Conservation (phyloP, 202 grass and related monocot species). For the Carex arenaria region DNA sequence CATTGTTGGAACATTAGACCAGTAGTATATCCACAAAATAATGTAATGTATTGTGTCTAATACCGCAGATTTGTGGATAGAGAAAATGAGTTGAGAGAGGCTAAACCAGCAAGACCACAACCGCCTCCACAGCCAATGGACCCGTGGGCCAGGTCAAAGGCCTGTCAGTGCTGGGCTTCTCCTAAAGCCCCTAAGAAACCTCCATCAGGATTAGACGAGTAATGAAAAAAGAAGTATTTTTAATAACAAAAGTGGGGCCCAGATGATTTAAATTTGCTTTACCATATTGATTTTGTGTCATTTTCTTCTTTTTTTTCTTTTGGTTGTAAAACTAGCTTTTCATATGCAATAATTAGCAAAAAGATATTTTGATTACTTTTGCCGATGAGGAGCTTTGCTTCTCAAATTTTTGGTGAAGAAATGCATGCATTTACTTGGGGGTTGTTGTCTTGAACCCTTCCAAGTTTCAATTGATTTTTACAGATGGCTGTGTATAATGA, state of each 20-base stretch:
- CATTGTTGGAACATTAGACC: background rate
- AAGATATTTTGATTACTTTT: background rate
- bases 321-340: conserved; percentile 7
- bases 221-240: conserved; percentile 25
- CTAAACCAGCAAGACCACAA: conserved; percentile 56
- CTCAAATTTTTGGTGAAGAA: background rate
- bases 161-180: conserved; percentile 57
- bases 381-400: background rate
- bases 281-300: background rate
- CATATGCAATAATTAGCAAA: background rate
- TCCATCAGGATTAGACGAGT: conserved; percentile 37
- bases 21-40: background rate
- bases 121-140: conserved; percentile 61
- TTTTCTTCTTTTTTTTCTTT: background rate
- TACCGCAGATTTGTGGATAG: conserved; percentile 75
- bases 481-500: background rate
- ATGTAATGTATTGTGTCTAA: background rate
- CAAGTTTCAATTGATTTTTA: background rate
- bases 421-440: background rate
- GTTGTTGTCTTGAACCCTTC: background rate
- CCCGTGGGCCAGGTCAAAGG: conserved; percentile 78
- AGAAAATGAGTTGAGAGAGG: conserved; percentile 81
- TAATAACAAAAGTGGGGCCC: background rate
- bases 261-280: background rate
- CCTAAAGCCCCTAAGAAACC: conserved; percentile 41